phyloP scores from a whole-genome alignment of 2,329 filamentous ascomycete species.

The Talaromyces sp. region DNA sequence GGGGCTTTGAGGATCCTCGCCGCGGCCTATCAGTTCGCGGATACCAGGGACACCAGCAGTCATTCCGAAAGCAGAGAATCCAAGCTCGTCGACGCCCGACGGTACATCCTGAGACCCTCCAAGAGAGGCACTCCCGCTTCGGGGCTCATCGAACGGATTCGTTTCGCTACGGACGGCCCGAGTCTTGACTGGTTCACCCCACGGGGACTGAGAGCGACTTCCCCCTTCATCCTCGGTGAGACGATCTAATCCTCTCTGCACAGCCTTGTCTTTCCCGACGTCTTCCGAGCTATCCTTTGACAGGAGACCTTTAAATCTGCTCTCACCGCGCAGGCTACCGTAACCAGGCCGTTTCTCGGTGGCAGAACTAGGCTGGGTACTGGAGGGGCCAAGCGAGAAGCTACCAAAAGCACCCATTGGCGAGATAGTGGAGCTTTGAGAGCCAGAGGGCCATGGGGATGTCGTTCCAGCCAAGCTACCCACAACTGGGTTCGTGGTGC shows the following conservation, averaged over 20 bases:
- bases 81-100: slow-evolving; percentile 47
- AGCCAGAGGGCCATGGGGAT: slow-evolving; percentile 55
- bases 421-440: slow-evolving; percentile 58
- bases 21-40: slow-evolving; percentile 51
- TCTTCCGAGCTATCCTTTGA: slow-evolving; percentile 70
- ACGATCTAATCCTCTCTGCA: slow-evolving; percentile 49
- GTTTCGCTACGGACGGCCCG: slow-evolving; percentile 44
- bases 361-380: slow-evolving; percentile 45
- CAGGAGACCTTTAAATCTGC: slow-evolving; percentile 78
- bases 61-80: slow-evolving; percentile 57
- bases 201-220: slow-evolving; percentile 44
- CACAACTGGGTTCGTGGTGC: slow-evolving; percentile 49
- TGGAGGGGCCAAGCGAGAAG: slow-evolving; percentile 61
- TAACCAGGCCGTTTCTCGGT: slow-evolving; percentile 65
- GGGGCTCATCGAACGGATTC: slow-evolving; percentile 47
- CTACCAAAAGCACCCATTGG: slow-evolving; percentile 84
- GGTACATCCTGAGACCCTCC: slow-evolving; percentile 69
- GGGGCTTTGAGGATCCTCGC: slow-evolving; percentile 50
- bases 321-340: slow-evolving; percentile 65
- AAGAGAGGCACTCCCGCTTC: slow-evolving; percentile 60
- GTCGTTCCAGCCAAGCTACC: slow-evolving; percentile 42
- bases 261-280: slow-evolving; percentile 50
- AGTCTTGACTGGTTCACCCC: slow-evolving; percentile 44
- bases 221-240: slow-evolving; percentile 47
- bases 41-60: slow-evolving; percentile 52